These are phyloP conservation scores for Hirschioporus abietinus DNA, from an alignment of 768 basidiomycete species.

Conservation along the genomic window DNA sequence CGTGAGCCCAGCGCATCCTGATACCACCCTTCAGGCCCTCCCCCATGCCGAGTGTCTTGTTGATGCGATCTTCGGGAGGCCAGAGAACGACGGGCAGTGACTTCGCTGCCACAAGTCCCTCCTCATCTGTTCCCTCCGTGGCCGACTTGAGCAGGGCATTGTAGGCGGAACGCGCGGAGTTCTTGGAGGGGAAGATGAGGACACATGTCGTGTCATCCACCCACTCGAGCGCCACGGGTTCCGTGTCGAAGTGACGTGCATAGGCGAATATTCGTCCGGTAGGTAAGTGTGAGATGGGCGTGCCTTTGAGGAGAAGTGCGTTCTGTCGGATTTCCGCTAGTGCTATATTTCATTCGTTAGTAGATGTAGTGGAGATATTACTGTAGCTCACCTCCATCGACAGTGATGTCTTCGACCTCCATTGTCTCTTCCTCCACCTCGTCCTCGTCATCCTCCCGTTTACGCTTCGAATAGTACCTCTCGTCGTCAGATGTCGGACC, in stretches of 20 bases:
- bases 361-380: not conserved
- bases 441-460: slow-evolving; percentile 41
- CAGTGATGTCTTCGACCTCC: slow-evolving; percentile 18
- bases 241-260: slow-evolving; percentile 68
- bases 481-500: slow-evolving; percentile 10
- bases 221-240: slow-evolving; percentile 80
- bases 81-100: slow-evolving; percentile 69
- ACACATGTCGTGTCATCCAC: slow-evolving; percentile 80
- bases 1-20: slow-evolving; percentile 71
- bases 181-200: slow-evolving; percentile 60
- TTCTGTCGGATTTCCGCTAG: slow-evolving; percentile 39
- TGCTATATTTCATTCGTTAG: not conserved
- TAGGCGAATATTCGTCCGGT: slow-evolving; percentile 79
- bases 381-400: not conserved
- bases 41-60: slow-evolving; percentile 61
- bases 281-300: slow-evolving; percentile 69
- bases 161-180: slow-evolving; percentile 48
- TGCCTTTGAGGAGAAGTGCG: slow-evolving; percentile 67
- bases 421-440: slow-evolving; percentile 29
- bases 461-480: slow-evolving; percentile 28
- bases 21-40: slow-evolving; percentile 62
- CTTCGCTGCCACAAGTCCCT: slow-evolving; percentile 58
- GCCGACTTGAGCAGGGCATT: slow-evolving; percentile 45
- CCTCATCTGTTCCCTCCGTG: slow-evolving; percentile 43
- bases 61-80: slow-evolving; percentile 78